These are phyloP conservation scores for Mediolabrus comicus DNA, from an alignment of 108 stramenopile genomes.

Conservation along the genomic window DNA sequence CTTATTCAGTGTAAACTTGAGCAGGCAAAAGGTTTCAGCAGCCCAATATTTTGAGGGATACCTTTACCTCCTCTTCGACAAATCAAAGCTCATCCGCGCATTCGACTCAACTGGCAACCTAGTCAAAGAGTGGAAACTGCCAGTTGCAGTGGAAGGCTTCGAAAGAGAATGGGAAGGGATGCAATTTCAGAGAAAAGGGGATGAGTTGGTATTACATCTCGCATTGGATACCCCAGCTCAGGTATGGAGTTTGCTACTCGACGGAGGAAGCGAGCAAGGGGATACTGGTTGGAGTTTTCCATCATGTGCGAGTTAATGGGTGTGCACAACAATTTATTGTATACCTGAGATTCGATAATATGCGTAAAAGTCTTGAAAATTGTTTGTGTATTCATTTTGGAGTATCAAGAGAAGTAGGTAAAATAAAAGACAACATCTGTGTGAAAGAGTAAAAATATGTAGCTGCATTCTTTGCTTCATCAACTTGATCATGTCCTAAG, in stretches of 20 bases:
- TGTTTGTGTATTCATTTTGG: too few relatives aligned
- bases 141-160: not conserved
- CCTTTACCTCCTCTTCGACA: constrained; percentile 11
- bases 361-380: too few relatives aligned
- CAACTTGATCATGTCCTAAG: too few relatives aligned
- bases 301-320: too few relatives aligned
- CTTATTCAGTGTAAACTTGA: too few relatives aligned
- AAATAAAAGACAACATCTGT: too few relatives aligned
- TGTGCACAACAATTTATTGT: too few relatives aligned
- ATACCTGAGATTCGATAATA: too few relatives aligned
- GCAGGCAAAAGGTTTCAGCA: constrained; percentile 4
- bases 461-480: too few relatives aligned
- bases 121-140: not conserved
- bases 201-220: not conserved
- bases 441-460: too few relatives aligned
- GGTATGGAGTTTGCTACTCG: not conserved
- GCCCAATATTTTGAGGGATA: constrained; percentile 1
- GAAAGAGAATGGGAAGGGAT: constrained; percentile 9
- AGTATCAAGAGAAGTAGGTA: too few relatives aligned
- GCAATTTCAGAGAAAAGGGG: not conserved
- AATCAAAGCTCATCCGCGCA: not conserved
- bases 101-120: not conserved
- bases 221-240: constrained; percentile 12
- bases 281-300: too few relatives aligned
- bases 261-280: not conserved